A percentile compares a stretch with the other conserved stretches of the same genome.
Conservation (phyloP, 441 rosid genomes). For the Flueggea neowawraea region DNA sequence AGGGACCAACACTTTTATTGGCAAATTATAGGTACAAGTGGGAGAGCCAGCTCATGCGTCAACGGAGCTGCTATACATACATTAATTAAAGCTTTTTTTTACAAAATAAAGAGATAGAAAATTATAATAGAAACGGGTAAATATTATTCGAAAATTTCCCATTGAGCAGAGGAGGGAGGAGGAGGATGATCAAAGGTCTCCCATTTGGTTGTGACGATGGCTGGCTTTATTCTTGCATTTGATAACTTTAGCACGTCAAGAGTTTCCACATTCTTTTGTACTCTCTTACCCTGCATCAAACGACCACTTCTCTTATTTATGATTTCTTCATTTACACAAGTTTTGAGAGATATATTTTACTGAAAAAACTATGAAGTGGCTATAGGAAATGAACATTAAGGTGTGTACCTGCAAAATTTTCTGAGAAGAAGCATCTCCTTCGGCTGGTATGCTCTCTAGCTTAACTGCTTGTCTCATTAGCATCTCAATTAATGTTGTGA, state of each 20-base stretch:
- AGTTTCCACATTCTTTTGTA: slow-evolving; percentile 55
- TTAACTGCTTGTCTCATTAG: slow-evolving; percentile 63
- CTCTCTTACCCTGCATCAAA: slow-evolving; percentile 38
- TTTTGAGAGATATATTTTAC: not conserved
- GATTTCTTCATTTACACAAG: not conserved
- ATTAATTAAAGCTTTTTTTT: no score
- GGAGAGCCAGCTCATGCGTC: no score
- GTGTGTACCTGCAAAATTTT: slow-evolving; percentile 38
- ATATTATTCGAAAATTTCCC: slow-evolving; percentile 46
- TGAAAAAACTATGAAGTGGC: not conserved
- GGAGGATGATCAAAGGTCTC: slow-evolving; percentile 45
- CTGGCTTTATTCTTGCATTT: slow-evolving; percentile 36
- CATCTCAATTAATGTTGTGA: slow-evolving; percentile 61
- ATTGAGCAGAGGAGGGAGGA: slow-evolving; percentile 16
- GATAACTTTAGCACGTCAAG: slow-evolving; percentile 45
- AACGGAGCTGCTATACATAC: no score
- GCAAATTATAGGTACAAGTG: no score
- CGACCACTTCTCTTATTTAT: not conserved
- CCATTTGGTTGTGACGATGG: slow-evolving; percentile 45
- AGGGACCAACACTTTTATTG: no score
- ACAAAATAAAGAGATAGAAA: not conserved
- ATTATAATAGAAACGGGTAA: not conserved
- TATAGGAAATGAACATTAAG: not conserved
- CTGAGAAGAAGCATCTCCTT: slow-evolving; percentile 41
- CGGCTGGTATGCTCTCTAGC: slow-evolving; percentile 42